Conservation (phyloP, 2,329 filamentous ascomycete genomes). For the Alternaria ventricosa region DNA sequence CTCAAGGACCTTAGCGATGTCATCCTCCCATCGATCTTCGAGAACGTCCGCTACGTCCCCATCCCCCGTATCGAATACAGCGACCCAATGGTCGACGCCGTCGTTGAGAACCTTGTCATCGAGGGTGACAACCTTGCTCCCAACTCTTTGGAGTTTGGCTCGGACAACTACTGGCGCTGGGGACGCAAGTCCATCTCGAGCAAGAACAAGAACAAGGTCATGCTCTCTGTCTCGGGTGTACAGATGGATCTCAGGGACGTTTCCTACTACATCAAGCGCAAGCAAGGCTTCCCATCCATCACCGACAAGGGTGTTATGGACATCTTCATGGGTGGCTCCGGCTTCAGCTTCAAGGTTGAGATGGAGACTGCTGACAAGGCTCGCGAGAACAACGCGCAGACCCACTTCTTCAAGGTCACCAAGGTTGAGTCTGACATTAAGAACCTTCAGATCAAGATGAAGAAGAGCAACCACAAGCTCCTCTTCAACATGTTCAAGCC, state of each 20-base stretch:
- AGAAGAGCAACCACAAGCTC: slow-evolving; percentile 93
- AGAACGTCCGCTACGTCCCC: slow-evolving; percentile 87
- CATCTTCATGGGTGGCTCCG: slow-evolving; percentile 83
- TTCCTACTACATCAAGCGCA: slow-evolving; percentile 93
- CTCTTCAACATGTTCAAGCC: slow-evolving; percentile 89
- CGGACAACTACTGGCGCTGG: slow-evolving; percentile 94
- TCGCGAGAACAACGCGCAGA: slow-evolving; percentile 60
- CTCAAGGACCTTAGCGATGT: slow-evolving; percentile 87
- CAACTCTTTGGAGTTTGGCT: slow-evolving; percentile 85
- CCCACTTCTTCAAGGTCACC: slow-evolving; percentile 94
- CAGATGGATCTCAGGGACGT: slow-evolving; percentile 85
- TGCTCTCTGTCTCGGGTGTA: slow-evolving; percentile 85
- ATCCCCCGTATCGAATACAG: slow-evolving; percentile 93
- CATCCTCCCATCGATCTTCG: slow-evolving; percentile 81
- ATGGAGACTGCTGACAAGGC: slow-evolving; percentile 77
- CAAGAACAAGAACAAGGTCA: slow-evolving; percentile 83
- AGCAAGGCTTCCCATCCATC: slow-evolving; percentile 88
- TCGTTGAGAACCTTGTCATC: slow-evolving; percentile 93
- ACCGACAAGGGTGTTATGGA: slow-evolving; percentile 89
- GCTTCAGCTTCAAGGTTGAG: slow-evolving; percentile 90
- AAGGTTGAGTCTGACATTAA: slow-evolving; percentile 84
- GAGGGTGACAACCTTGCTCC: slow-evolving; percentile 97
- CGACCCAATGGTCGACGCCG: slow-evolving; percentile 81
- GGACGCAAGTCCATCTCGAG: slow-evolving; percentile 86
- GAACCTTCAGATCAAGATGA: slow-evolving; percentile 84